phyloP scores from a whole-genome alignment of 2,329 filamentous ascomycete genomes.

The Hymenoscyphus repandus region DNA sequence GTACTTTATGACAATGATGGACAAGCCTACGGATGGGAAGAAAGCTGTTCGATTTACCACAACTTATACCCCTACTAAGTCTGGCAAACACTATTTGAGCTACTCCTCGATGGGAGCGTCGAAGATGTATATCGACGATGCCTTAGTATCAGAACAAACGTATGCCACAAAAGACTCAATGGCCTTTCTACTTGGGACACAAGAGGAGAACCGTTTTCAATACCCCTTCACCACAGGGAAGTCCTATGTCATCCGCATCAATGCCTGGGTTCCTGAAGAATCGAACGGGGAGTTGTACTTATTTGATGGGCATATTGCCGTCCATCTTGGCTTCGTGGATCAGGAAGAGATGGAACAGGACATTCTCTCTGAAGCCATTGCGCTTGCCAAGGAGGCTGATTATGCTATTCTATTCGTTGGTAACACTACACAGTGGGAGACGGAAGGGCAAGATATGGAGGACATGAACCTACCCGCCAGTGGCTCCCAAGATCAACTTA shows the following conservation, averaged over 20 bases:
- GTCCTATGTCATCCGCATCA: slow-evolving; percentile 8
- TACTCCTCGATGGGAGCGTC: slow-evolving; percentile 9
- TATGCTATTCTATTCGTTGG: slow-evolving; percentile 56
- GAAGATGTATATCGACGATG: slow-evolving; percentile 11
- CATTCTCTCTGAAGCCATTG: slow-evolving; percentile 40
- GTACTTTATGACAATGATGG: slow-evolving; percentile 11
- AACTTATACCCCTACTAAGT: slow-evolving; percentile 2
- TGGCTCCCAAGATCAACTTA: slow-evolving; percentile 20
- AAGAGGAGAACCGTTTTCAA: slow-evolving; percentile 6
- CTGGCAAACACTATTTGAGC: slow-evolving; percentile 7
- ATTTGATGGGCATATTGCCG: slow-evolving; percentile 9
- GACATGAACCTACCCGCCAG: slow-evolving; percentile 10
- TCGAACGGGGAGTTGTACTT: slow-evolving; percentile 11
- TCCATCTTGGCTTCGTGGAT: slow-evolving; percentile 1
- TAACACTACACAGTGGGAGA: slow-evolving; percentile 38
- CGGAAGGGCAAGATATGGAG: slow-evolving; percentile 12
- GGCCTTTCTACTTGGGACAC: slow-evolving; percentile 9
- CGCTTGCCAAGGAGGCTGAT: slow-evolving; percentile 49
- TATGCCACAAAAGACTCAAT: slow-evolving; percentile 6
- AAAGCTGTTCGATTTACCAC: slow-evolving; percentile 10
- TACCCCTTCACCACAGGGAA: slow-evolving; percentile 5
- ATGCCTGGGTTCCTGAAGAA: neutral
- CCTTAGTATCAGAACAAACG: slow-evolving; percentile 3
- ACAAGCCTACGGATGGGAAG: slow-evolving; percentile 3
- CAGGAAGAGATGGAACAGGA: slow-evolving; percentile 28